Percentiles rank a stretch among this genome's conserved stretches.
Conservation (phyloP, 177 flowering plant species). For the Vitis hybrid region DNA sequence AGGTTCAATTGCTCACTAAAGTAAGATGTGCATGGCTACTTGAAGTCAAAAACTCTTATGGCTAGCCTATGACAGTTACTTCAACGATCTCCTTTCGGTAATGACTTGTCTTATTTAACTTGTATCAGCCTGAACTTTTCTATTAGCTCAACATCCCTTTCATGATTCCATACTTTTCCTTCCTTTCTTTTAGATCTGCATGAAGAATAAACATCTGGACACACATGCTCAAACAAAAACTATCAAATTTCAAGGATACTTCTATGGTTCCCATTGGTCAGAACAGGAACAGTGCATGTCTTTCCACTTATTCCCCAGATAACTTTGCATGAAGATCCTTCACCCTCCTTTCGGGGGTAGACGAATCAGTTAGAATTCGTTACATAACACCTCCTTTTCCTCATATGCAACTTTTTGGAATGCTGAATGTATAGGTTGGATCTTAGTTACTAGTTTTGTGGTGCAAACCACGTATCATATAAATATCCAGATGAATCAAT, state of each 20-base stretch:
- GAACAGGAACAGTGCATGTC: neutral
- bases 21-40: neutral
- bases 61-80: neutral
- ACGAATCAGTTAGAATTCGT: neutral
- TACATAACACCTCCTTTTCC: neutral
- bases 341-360: neutral
- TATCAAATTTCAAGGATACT: neutral
- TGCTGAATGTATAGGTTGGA: neutral
- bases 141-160: neutral
- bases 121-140: neutral
- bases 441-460: neutral
- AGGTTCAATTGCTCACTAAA: neutral
- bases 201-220: neutral
- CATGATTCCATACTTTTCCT: neutral
- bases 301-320: neutral
- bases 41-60: neutral
- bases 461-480: neutral
- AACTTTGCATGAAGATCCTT: neutral
- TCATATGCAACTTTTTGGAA: neutral
- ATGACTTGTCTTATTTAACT: neutral
- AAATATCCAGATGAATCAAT: neutral
- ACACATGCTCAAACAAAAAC: neutral
- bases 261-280: neutral
- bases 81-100: neutral
- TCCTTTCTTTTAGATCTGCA: neutral